Base-by-base conservation (phyloP, 2,329 filamentous ascomycete species). In the Karstenula rhodostoma region DNA sequence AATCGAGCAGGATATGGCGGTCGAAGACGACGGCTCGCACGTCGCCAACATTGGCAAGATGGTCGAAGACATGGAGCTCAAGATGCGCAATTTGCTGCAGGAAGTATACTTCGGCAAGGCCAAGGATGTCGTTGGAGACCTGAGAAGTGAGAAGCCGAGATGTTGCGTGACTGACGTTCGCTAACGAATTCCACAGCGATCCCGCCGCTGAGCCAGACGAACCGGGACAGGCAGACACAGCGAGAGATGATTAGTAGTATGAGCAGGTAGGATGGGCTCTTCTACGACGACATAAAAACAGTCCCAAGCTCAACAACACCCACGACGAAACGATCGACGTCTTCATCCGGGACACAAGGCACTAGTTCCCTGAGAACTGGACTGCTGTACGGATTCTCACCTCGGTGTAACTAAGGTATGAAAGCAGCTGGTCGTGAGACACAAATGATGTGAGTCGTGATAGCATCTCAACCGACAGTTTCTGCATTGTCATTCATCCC, bases 31-130 rank as follows among this genome's bases (percentile, higher is more conserved):
- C 79, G 90, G 91, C 69, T 93, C 91, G 78, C 95, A 99, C 83
- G 95, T 99, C 71, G 92, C 91, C 71, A 99, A 99, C 80, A 92
- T 98, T 62, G 95, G 95, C 57, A 80, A 77, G 68, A 85, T 99
- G 75, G 94, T 99, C 55, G 95, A 99, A 84, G 95, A 99, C 79
- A 98, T 99, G 95, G 95, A 99, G 83, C 88, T 97, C 77, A 97
- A 97, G 86, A 98, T 99, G 95, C 88, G 95, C 67, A 99, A 99
- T 80, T 80, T 98, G 79, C 83, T 99, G 77, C 94, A 99, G 84
- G 95, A 99, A 81, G 95, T 99, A 52, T 99, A 99, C 82, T 99
- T 99, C 81, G 95, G 95, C 76, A 99, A 99, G 85, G 94, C 95
- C 57, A 97, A 96, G 86, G 95, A 99, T 80, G 93, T 99, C 3